Base-by-base conservation (phyloP, 129 eudicot species). In the Ambrosia trifida region DNA sequence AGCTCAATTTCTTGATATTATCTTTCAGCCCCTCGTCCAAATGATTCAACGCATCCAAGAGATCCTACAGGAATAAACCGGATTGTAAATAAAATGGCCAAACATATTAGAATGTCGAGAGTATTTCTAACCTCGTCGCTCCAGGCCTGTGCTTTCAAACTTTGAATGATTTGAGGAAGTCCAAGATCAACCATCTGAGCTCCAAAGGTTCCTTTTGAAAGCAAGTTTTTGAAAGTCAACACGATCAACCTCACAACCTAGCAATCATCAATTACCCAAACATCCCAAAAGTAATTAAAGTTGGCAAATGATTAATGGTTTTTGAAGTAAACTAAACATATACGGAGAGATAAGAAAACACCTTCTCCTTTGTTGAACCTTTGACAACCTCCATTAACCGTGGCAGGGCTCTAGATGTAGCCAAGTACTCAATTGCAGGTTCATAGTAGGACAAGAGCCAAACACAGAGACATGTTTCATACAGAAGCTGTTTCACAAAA, bases 361-460 rank as follows among this genome's bases (percentile, higher is more conserved):
- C 99, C 81, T 94, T 94, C 80, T 94, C 99, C 77, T 94, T 94
- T 33, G 86, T 87, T 76, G 99, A 94, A 66, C 91, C 84, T 83
- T 87, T 94, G 24, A 85, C 96, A 80, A 94, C 99, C 66, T 94
- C 99, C 51, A 84, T 79, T 72, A 94, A 81, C 49, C 93, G 88
- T 24, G 91, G 87, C 32, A 94, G 85, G 65, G 89, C 83, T 83
- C 93, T 87, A 66, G 97, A 88, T 61, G 97, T 94, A 77, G 96
- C 97, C 86, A 94, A 74, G 78, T 94, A 83, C 73, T 94, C 99
- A 70, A 89, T 66, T 66, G 97, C 99, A 69, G 97, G 99, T 68
- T 94, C 96, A 70, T 87, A 90, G 87, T 78, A 94, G 49, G 99
- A 94, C 76, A 94, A 77, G 43, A 94, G 96, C 99, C 99, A 94